These are phyloP conservation scores for Plantago elongata DNA, from an alignment of 257 asterid genomes.

Conservation along the genomic window DNA sequence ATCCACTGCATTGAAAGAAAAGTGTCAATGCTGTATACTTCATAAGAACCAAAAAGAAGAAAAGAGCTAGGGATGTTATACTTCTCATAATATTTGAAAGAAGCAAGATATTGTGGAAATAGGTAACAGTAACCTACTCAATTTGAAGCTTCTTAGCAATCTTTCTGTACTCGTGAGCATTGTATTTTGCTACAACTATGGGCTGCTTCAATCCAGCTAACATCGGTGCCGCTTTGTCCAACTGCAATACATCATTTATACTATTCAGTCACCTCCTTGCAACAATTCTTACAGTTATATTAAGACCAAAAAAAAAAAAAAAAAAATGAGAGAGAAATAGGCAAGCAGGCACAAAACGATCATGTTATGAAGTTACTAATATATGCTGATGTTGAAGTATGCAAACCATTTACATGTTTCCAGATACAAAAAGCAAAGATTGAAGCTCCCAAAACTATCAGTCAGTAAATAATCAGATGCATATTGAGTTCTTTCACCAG, in stretches of 20 bases:
- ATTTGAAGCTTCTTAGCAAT: slow-evolving; percentile 63
- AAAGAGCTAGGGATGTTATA: neutral
- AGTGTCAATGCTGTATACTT: slow-evolving; percentile 13
- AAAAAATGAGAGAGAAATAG: too few species aligned
- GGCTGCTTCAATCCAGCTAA: slow-evolving; percentile 76
- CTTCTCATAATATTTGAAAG: too few species aligned
- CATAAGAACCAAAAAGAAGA: neutral
- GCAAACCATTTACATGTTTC: too few species aligned
- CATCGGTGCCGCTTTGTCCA: slow-evolving; percentile 79
- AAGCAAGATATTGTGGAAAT: slow-evolving; percentile 8
- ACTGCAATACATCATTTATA: slow-evolving; percentile 43
- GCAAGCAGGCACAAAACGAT: too few species aligned
- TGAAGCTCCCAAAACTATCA: neutral
- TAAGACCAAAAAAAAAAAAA: too few species aligned
- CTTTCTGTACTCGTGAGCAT: slow-evolving; percentile 75
- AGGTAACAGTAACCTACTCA: slow-evolving; percentile 51
- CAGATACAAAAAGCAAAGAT: too few species aligned
- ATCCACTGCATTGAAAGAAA: slow-evolving; percentile 66
- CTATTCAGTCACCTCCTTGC: slow-evolving; percentile 15
- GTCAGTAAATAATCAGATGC: neutral
- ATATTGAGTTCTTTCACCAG: neutral
- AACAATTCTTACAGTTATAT: neutral
- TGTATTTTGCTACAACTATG: slow-evolving; percentile 66
- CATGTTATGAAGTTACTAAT: too few species aligned
- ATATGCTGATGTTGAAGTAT: too few species aligned